Conservation (phyloP, 108 stramenopile species). For the Seminavis robusta region DNA sequence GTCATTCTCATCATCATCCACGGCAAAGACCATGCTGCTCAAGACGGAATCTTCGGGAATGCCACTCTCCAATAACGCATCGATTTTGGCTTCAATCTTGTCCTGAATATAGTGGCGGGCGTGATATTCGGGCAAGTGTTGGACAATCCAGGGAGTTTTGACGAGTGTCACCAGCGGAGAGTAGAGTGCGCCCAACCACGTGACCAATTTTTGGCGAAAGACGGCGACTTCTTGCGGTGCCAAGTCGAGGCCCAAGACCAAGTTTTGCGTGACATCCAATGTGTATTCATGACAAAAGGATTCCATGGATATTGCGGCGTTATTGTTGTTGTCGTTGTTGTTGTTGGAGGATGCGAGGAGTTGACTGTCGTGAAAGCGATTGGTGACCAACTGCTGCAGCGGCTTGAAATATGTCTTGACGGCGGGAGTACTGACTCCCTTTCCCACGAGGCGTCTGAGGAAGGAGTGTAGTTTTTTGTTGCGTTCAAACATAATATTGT, state of each 20-base stretch:
- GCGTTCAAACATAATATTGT: constrained; percentile 16
- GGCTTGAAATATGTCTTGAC: constrained; percentile 16
- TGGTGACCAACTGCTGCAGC: constrained; percentile 14
- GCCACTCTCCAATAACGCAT: constrained; percentile 18
- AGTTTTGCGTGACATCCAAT: constrained; percentile 43
- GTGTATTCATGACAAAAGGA: constrained; percentile 26
- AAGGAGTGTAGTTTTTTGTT: constrained; percentile 15
- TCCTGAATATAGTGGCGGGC: constrained; percentile 18
- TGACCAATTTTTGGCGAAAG: constrained; percentile 25
- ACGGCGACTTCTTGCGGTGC: constrained; percentile 31
- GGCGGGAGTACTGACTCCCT: constrained; percentile 20
- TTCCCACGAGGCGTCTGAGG: constrained; percentile 24
- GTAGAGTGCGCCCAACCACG: constrained; percentile 26
- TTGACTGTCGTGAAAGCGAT: no score
- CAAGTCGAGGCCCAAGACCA: constrained; percentile 37
- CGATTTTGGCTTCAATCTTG: constrained; percentile 33
- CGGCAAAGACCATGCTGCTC: constrained; percentile 42
- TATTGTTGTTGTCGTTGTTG: neutral
- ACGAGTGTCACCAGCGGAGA: no score
- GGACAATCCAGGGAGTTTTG: no score
- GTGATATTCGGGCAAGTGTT: constrained; percentile 4
- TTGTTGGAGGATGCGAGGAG: no score
- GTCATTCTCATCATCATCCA: neutral
- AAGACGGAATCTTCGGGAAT: constrained; percentile 47
- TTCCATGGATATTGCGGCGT: constrained; percentile 18